Conservation (phyloP, 139 green algal species). For the Deuterostichococcus epilithicus region DNA sequence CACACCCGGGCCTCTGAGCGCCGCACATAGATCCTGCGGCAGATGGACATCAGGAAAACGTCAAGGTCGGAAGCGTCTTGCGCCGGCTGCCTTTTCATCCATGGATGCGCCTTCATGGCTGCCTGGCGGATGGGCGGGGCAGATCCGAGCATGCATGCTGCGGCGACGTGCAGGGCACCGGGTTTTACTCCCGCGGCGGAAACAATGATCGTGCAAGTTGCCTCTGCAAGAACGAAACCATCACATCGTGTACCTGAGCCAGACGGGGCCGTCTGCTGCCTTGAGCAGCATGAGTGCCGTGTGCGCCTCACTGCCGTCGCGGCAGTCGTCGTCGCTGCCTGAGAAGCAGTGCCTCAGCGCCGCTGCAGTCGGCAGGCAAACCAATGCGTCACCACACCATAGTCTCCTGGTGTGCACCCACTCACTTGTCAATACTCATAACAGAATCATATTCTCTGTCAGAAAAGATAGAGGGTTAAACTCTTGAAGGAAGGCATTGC, state of each 20-base stretch:
- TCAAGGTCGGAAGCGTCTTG: not conserved
- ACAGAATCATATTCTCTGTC: too few relatives aligned
- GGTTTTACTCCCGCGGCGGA: not conserved
- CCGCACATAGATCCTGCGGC: slow-evolving; percentile 9
- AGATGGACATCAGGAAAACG: not conserved
- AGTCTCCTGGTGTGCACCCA: too few relatives aligned
- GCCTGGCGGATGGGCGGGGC: not conserved
- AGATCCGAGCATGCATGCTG: not conserved
- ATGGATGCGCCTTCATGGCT: not conserved
- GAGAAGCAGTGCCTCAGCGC: not conserved
- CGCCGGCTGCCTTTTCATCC: too few relatives aligned
- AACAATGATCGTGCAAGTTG: too few relatives aligned
- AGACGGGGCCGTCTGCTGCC: not conserved
- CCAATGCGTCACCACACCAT: too few relatives aligned
- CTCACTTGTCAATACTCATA: not conserved
- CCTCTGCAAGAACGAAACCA: not conserved
- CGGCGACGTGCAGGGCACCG: not conserved
- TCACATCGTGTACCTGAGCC: not conserved
- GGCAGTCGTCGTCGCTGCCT: not conserved
- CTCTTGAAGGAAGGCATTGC: too few relatives aligned
- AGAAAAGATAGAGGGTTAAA: too few relatives aligned
- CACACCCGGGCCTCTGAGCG: slow-evolving; percentile 5
- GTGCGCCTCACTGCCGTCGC: not conserved
- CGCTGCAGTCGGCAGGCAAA: not conserved
- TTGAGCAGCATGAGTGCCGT: not conserved